Base-by-base conservation (phyloP, 1,284 basidiomycete genomes). In the Agaricales sp. region DNA sequence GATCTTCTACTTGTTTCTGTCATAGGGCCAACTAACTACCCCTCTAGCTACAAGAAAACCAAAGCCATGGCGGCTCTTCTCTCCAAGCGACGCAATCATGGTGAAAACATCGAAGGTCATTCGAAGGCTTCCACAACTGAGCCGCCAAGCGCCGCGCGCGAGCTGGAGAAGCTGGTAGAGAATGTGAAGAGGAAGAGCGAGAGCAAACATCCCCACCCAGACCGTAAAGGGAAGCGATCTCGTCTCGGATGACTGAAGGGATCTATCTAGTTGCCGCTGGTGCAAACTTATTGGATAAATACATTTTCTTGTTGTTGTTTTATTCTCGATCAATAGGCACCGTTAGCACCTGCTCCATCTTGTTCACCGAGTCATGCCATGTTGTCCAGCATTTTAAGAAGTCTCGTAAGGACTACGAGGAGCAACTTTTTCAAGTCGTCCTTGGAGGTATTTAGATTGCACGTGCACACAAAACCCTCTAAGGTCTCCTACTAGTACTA, bases 21-120 rank as follows among this genome's bases (percentile, higher is more conserved):
- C 44, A 46, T 49, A 47, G 48, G 12, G 50, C 45, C 37, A 47
- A 52, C 20, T 54, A 54, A 16, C 49, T 39, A 48, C 18, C 52
- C 38, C 50, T 51, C 16, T 58, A 94, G 91, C 52, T 95, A 87
- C 72, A 89, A 86, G 63, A 91, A 88, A 69, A 92, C 92, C 1
- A 87, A 86, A 65, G 81, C 81, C 49, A 97, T 96, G 92, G 62
- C 78, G 13, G 81, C 82, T 2, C 70, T 97, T 4, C 69, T 97
- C 30, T 35, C 30, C 39, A 66, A 70, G 43, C 61, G 64, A 46
- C 57, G 58, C 18, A 57, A 61, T 1, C 61, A 65, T 20, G 12
- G 30, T 54, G 48, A 11, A 51, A 51, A 8, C 53, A 53, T 14
- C 43, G 51, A 11, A 47, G 51, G 12, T 45, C 51, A 8, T 51